Base-by-base conservation (phyloP, 225 moss, liverwort and hornwort species). In the Polytrichum commune region DNA sequence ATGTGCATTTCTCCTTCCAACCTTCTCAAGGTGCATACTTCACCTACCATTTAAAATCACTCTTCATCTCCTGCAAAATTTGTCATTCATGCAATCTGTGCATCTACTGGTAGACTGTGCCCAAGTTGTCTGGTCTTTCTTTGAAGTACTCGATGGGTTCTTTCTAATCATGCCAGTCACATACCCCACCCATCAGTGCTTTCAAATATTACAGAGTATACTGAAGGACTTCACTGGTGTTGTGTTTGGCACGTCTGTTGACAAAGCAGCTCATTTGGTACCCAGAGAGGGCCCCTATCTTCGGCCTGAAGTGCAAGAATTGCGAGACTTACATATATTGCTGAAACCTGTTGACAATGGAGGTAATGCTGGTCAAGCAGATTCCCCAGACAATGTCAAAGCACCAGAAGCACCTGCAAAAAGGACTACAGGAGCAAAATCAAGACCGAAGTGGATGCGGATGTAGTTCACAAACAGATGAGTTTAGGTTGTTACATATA, bases 381-480 rank as follows among this genome's bases (percentile, higher is more conserved):
- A 74, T 5, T 65, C 80, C 27, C 27, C 69, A 25, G 69, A 79
- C 54, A n/a, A 73, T 66, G 78, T 78, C 6, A 76, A 88, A 75
- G 76, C 86, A 64, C 78, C 86, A 74, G 77, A 65, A 66, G 73
- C 75, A 29, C 63, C 81, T 70, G 76, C 80, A 9, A 78, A 80
- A 33, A 82, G 79, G 18, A 60, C 81, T n/a, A 57, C 87, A 54
- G 64, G 73, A 29, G 82, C 77, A 80, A 82, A 75, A 72, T 77
- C 71, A 35, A 90, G 77, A 69, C 96, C 96, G 3, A 96, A 93
- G 78, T 96, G 96, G 96, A 79, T 90, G 67, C 93, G 89, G 73
- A 77, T 82, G 82, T 88, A 88, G 77, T 20, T 58, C 20, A 58
- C 6, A 24, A 58, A 58, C 20, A 58, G 22, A 58, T 58, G 22